Evolutionary conservation across 2,329 filamentous ascomycete genomes (phyloP).

Genomic region (Alternaria sp.): DNA sequence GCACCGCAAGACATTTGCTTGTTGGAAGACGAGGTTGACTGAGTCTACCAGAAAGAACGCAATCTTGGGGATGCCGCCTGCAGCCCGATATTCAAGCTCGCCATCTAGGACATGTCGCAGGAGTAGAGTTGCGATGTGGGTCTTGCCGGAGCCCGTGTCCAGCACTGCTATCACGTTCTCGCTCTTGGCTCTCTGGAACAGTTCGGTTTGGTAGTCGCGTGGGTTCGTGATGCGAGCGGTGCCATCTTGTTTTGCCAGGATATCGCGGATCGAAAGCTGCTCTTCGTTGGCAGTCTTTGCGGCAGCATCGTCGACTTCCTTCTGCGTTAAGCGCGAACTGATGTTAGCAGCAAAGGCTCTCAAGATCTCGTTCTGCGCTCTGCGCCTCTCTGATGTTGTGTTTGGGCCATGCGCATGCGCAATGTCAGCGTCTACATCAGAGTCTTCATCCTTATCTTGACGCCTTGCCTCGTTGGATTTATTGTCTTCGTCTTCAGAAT

Average conservation of each 20-base stretch:
- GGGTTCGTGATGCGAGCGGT: constrained; percentile 75
- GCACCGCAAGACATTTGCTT: constrained; percentile 79
- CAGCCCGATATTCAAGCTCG: constrained; percentile 74
- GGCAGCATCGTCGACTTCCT: constrained; percentile 48
- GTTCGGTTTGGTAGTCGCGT: constrained; percentile 88
- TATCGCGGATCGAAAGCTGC: constrained; percentile 60
- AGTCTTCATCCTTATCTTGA: constrained; percentile 24
- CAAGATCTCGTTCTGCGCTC: constrained; percentile 55
- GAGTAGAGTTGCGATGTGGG: constrained; percentile 89
- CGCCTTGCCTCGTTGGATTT: neutral
- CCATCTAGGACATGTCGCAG: constrained; percentile 77
- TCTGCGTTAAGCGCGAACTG: constrained; percentile 53
- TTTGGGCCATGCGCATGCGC: constrained; percentile 29
- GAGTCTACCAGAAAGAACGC: constrained; percentile 93
- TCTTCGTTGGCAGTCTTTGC: constrained; percentile 54
- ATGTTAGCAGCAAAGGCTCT: constrained; percentile 53
- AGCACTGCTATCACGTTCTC: constrained; percentile 92
- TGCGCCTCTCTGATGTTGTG: constrained; percentile 50
- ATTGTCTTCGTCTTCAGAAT: constrained; percentile 11
- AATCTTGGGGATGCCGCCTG: constrained; percentile 68
- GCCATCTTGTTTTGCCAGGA: constrained; percentile 62
- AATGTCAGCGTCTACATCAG: constrained; percentile 37
- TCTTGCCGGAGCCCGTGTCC: constrained; percentile 96
- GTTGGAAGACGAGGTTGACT: constrained; percentile 89
- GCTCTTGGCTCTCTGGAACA: constrained; percentile 85